Base-by-base conservation (phyloP, 441 rosid genomes). In the Adansonia grandidieri region DNA sequence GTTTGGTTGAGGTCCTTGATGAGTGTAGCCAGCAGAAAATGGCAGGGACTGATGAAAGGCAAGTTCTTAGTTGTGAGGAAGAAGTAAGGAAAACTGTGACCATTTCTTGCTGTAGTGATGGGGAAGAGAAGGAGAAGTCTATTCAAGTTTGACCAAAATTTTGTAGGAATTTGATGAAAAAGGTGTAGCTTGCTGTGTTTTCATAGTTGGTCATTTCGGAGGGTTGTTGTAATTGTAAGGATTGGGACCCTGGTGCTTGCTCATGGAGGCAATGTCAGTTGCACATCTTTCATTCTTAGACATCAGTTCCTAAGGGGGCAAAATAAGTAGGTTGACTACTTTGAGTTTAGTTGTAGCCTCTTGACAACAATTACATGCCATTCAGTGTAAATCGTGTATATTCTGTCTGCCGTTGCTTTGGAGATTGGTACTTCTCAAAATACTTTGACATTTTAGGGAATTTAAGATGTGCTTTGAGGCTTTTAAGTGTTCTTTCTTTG, bases 341-440 rank as follows among this genome's bases (percentile, higher is more conserved):
- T 56, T 82, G 85, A 67, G 37, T 51, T 70, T 80, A 80, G 82
- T 60, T 78, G 73, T 79, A 80, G 81, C 82, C 80, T 82, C 81
- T 80, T 82, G 81, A 86, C 81, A 22, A 82, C 76, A 74, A 67
- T 64, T 78, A 73, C 67, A 57, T 81, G 82, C 81, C 76, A 71
- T 81, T 80, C 79, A 64, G 67, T 56, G 75, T 66, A 68, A 75
- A 80, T 80, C 84, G 51, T 86, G 89, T 86, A 86, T 72, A 84
- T 82, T 84, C 87, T 62, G 44, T 80, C 69, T 72, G 64, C 82
- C 51, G 9, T 50, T 80, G 82, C 83, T 74, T 77, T 77, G 80
- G 76, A 72, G 84, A 81, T 81, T 80, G 86, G 87, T 84, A 86
- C 73, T 78, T 83, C 53, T 65, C 51, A 73, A 79, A 75, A 78